Evolutionary conservation across 2,329 filamentous ascomycete species (phyloP), one percentile per base, ranked within the genome.

Genomic region (Fusarium sambucinum): DNA sequence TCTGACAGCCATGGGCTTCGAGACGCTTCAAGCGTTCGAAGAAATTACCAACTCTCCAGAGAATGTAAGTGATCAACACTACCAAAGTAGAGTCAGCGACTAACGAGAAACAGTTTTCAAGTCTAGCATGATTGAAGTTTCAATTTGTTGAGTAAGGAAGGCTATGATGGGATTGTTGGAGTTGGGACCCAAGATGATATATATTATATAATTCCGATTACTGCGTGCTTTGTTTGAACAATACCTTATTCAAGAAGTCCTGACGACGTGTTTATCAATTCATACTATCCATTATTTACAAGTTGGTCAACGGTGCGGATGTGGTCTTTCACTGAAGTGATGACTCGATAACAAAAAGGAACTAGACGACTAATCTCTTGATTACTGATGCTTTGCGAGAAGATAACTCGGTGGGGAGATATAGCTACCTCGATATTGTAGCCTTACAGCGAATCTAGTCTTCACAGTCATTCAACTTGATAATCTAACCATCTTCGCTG

Each of bases 1-100:
- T 35, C 81, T 96, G 60, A 84, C 89, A 56, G 88, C 88, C 0
- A 93, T 96, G 90, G 93, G 93, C 2, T 96, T 96, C 75, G 88
- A 89, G 67, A 86, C 92, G 44, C 80, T 94, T 66, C 91, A 95
- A 79, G 90, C 86, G 40, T 96, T 94, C 77, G 93, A 97, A 73
- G 92, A 96, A 77, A 87, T 96, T 54, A 92, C 89, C 62, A 87
- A 85, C 68, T 88, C 91, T 21, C 80, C 81, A 5, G 85, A 87
- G 19, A 83, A 80, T 75, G 85, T 87, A 56, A 75, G 59, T 38
- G 4, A 13, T 7, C 13, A 9, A 25, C 14, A n/a, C 12, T 16
- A 21, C 12, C 27, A n/a, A 13, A 27, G 6, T 10, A 7, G 14
- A 23, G 10, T 9, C 17, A 35, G 25, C 27, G 12, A 37, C 54